phyloP scores from a whole-genome alignment of 2,329 filamentous ascomycete genomes.

The Madurella fahalii region DNA sequence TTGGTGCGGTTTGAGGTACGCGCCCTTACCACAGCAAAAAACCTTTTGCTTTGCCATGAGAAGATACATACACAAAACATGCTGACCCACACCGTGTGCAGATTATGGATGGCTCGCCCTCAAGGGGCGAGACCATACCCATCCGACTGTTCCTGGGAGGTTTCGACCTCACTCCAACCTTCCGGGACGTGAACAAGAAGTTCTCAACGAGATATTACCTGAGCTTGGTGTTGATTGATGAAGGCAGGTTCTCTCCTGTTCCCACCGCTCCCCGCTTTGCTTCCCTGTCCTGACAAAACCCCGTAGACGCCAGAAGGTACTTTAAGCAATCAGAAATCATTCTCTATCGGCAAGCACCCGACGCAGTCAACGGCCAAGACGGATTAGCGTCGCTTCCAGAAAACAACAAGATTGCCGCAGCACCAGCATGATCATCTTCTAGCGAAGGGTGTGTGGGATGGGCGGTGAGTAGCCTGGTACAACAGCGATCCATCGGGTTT shows the following conservation, averaged over 20 bases:
- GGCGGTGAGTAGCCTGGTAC: not conserved
- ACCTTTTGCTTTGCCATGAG: no score
- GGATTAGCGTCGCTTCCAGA: slow-evolving; percentile 42
- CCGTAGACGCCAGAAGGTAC: slow-evolving; percentile 83
- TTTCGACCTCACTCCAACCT: slow-evolving; percentile 95
- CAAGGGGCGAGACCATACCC: slow-evolving; percentile 88
- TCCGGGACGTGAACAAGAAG: slow-evolving; percentile 99
- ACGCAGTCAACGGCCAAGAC: slow-evolving; percentile 43
- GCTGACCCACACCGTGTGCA: slow-evolving; percentile 30
- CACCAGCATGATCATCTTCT: slow-evolving; percentile 29
- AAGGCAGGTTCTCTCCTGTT: slow-evolving; percentile 55
- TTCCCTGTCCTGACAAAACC: slow-evolving; percentile 17
- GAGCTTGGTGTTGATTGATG: slow-evolving; percentile 90
- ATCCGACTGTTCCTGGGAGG: slow-evolving; percentile 95
- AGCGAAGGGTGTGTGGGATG: not conserved
- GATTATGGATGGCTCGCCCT: slow-evolving; percentile 99
- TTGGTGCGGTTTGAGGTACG: slow-evolving; percentile 87
- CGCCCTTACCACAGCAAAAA: not conserved
- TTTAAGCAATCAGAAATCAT: slow-evolving; percentile 99
- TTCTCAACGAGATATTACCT: slow-evolving; percentile 98
- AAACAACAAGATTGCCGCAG: slow-evolving; percentile 40
- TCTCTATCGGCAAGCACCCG: slow-evolving; percentile 77
- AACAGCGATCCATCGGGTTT: not conserved
- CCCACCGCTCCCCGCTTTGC: not conserved
- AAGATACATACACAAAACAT: not conserved